phyloP scores from a whole-genome alignment of 2,329 filamentous ascomycete genomes.

The Neurospora crassa region DNA sequence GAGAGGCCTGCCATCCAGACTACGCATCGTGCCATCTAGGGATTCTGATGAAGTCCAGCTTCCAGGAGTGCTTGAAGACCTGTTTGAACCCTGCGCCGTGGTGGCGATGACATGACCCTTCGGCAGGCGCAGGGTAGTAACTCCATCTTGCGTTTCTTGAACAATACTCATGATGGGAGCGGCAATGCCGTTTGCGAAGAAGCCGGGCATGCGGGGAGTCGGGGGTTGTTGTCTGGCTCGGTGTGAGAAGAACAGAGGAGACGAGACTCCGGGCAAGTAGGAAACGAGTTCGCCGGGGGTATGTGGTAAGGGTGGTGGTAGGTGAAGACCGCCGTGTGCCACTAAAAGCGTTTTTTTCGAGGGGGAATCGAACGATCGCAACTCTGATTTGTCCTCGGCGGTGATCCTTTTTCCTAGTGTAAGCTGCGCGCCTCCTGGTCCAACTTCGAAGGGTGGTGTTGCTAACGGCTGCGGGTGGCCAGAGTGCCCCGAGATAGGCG shows the following conservation, averaged over 20 bases:
- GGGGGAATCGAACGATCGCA: slow-evolving; percentile 15
- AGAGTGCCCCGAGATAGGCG: slow-evolving; percentile 1
- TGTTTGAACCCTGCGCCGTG: slow-evolving; percentile 28
- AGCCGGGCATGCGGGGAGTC: slow-evolving; percentile 27
- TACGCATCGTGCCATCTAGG: slow-evolving; percentile 39
- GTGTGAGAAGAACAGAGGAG: slow-evolving; percentile 44
- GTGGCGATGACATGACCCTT: slow-evolving; percentile 40
- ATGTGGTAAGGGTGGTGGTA: slow-evolving; percentile 24
- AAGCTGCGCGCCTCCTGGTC: slow-evolving; percentile 8
- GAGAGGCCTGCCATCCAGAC: slow-evolving; percentile 39
- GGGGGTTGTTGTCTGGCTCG: slow-evolving; percentile 24
- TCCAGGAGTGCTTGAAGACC: slow-evolving; percentile 41
- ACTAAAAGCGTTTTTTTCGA: slow-evolving; percentile 39
- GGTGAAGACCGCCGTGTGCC: slow-evolving; percentile 35
- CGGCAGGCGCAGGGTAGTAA: slow-evolving; percentile 47
- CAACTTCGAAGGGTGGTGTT: slow-evolving; percentile 4
- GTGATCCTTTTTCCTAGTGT: slow-evolving; percentile 21
- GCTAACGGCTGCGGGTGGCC: slow-evolving; percentile 1
- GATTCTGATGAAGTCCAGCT: slow-evolving; percentile 41
- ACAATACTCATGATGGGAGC: slow-evolving; percentile 37
- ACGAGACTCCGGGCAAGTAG: slow-evolving; percentile 26
- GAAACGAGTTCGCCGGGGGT: slow-evolving; percentile 7
- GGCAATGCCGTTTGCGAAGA: slow-evolving; percentile 31
- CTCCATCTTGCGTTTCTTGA: slow-evolving; percentile 33
- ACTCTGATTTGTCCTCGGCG: slow-evolving; percentile 16